Base-by-base conservation (phyloP, 306 rosid species). In the Glycine latifolia region DNA sequence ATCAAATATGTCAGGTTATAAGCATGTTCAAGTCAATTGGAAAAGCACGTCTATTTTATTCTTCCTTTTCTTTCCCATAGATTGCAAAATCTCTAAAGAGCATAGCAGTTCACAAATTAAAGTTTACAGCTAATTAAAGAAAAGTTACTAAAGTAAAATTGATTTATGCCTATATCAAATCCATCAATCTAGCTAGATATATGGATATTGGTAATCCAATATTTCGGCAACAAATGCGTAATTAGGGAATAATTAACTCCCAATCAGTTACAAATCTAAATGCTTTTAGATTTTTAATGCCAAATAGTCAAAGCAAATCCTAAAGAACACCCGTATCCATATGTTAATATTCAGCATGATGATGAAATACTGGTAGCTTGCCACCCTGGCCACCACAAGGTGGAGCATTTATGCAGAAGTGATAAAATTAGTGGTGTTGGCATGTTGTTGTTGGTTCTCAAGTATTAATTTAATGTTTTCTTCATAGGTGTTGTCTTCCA, bases 351-450 rank as follows among this genome's bases (percentile, higher is more conserved):
- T 63, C 67, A 63, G 16, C 10, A 33, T 7, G 33, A 59, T 20
- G 13, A 59, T 20, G 26, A 20, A 20, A 17, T 10, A 10, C 11
- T 35, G 20, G 11, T 6, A n/a, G 67, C 15, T 35, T 33, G 15
- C 26, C 16, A 35, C 53, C 47, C 53, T 81, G 67, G 73, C 59
- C 58, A 61, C 41, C 72, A 66, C 75, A 54, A 54, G 69, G 41
- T 74, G 41, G 39, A 55, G 33, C 50, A 20, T 14, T 20, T 20
- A 12, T 35, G 20, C 70, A 13, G 48, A n/a, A n/a, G n/a, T n/a
- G n/a, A n/a, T n/a, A n/a, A n/a, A n/a, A n/a, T n/a, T n/a, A n/a
- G n/a, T n/a, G n/a, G n/a, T n/a, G n/a, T n/a, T n/a, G n/a, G n/a
- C n/a, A n/a, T n/a, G n/a, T n/a, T n/a, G n/a, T n/a, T n/a, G n/a